Percentiles rank a stretch among this genome's conserved stretches.
These are phyloP conservation scores for Ziziphus jujuba DNA, from an alignment of 306 rosid genomes.

Conservation along the genomic window DNA sequence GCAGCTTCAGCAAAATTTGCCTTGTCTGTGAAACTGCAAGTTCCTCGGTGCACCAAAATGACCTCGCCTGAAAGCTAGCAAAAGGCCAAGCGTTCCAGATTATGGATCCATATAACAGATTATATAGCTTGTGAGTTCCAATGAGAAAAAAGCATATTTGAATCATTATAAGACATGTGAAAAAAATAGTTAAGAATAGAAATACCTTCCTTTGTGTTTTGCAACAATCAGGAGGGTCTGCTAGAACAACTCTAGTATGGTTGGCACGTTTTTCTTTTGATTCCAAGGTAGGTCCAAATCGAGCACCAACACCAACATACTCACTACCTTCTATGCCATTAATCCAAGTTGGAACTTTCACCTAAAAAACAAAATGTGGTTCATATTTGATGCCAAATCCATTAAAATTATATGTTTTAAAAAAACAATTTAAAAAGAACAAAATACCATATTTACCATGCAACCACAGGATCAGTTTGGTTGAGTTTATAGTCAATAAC, in stretches of 20 bases:
- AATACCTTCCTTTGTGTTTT: slow-evolving; percentile 59
- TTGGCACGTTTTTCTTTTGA: slow-evolving; percentile 88
- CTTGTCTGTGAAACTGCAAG: slow-evolving; percentile 92
- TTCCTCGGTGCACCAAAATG: slow-evolving; percentile 87
- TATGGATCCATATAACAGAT: slow-evolving; percentile 27
- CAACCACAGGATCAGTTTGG: slow-evolving; percentile 7
- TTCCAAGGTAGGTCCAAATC: slow-evolving; percentile 87
- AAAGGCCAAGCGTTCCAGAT: slow-evolving; percentile 38
- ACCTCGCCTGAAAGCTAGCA: slow-evolving; percentile 76
- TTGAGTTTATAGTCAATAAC: neutral
- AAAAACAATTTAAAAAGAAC: neutral
- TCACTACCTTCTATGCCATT: slow-evolving; percentile 56
- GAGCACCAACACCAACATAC: slow-evolving; percentile 96
- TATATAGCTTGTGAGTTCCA: slow-evolving; percentile 18
- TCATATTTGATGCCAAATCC: neutral
- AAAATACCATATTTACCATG: neutral
- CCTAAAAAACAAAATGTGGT: slow-evolving; percentile 44
- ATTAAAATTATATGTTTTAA: neutral
- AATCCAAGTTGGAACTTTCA: slow-evolving; percentile 88
- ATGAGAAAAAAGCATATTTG: slow-evolving; percentile 22
- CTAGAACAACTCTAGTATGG: slow-evolving; percentile 82
- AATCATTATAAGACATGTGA: slow-evolving; percentile 1
- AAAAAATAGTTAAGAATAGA: slow-evolving; percentile 19
- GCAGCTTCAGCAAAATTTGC: slow-evolving; percentile 87
- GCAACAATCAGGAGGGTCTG: slow-evolving; percentile 98